These are phyloP conservation scores for Suillus occidentalis DNA, from an alignment of 768 basidiomycete species.

Conservation along the genomic window DNA sequence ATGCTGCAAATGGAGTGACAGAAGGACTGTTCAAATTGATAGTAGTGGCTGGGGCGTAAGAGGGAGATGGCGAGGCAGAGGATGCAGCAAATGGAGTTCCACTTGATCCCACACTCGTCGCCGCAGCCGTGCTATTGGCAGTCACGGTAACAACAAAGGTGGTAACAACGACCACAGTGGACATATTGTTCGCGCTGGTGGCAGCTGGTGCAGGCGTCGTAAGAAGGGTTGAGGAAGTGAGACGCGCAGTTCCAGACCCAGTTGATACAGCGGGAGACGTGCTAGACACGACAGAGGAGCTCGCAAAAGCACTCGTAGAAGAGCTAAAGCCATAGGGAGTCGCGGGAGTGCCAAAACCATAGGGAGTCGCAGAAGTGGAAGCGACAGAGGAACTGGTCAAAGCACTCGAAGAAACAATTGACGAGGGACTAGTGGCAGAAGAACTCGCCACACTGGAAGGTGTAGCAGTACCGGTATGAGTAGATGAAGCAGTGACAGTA, in stretches of 20 bases:
- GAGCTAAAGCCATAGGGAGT: not conserved
- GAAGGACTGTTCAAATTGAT: slow-evolving; percentile 13
- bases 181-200: slow-evolving; percentile 2
- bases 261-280: not conserved
- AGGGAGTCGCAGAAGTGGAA: not conserved
- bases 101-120: not conserved
- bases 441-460: not conserved
- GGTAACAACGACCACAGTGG: slow-evolving; percentile 11
- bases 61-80: not conserved
- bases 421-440: not conserved
- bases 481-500: slow-evolving; percentile 2
- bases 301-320: not conserved
- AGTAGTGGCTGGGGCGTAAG: slow-evolving; percentile 8
- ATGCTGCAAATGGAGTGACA: slow-evolving; percentile 4
- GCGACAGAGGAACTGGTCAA: not conserved
- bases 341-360: not conserved
- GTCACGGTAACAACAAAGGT: slow-evolving; percentile 12
- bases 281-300: not conserved
- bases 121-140: not conserved
- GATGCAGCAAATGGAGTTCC: not conserved
- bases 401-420: not conserved
- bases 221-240: slow-evolving; percentile 2
- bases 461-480: not conserved
- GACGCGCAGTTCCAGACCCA: not conserved
- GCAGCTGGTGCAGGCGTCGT: slow-evolving; percentile 2